phyloP scores from a whole-genome alignment of 2,329 filamentous ascomycete species.

The Cytospora leucostoma region DNA sequence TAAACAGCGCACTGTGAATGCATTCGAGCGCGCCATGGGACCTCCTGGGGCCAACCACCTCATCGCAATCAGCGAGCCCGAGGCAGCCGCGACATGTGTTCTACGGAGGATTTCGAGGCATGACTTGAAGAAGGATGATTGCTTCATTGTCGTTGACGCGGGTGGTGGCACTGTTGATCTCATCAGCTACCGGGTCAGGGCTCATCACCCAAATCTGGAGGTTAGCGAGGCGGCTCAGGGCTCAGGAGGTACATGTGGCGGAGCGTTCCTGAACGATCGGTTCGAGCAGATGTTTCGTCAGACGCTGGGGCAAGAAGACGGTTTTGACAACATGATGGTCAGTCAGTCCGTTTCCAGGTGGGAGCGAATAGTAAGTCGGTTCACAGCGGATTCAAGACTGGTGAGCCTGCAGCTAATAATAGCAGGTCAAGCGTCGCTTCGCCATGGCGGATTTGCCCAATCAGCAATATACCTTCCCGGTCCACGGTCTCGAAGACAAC shows the following conservation, averaged over 20 bases:
- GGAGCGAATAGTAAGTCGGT: background rate
- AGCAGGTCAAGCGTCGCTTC: constrained; percentile 42
- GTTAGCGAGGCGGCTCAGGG: constrained; percentile 52
- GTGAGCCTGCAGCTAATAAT: constrained; percentile 14
- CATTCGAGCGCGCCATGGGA: constrained; percentile 43
- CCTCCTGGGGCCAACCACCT: constrained; percentile 36
- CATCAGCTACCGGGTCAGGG: constrained; percentile 53
- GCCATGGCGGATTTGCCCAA: constrained; percentile 40
- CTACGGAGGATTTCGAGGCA: constrained; percentile 46
- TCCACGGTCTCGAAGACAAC: constrained; percentile 41
- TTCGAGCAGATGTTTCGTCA: constrained; percentile 48
- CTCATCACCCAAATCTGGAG: constrained; percentile 46
- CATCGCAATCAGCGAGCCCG: constrained; percentile 55
- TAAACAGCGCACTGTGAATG: constrained; percentile 51
- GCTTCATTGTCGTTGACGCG: constrained; percentile 56
- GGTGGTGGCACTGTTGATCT: constrained; percentile 57
- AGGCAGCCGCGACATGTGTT: constrained; percentile 54
- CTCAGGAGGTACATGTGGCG: constrained; percentile 52
- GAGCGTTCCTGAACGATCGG: constrained; percentile 50
- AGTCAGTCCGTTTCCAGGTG: constrained; percentile 42
- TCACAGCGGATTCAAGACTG: constrained; percentile 40
- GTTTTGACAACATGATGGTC: constrained; percentile 45
- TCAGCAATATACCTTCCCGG: constrained; percentile 40
- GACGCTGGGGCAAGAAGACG: constrained; percentile 46
- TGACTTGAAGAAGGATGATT: constrained; percentile 46